Base-by-base conservation (phyloP, 805 yeast species). In the Pichia scutulata region DNA sequence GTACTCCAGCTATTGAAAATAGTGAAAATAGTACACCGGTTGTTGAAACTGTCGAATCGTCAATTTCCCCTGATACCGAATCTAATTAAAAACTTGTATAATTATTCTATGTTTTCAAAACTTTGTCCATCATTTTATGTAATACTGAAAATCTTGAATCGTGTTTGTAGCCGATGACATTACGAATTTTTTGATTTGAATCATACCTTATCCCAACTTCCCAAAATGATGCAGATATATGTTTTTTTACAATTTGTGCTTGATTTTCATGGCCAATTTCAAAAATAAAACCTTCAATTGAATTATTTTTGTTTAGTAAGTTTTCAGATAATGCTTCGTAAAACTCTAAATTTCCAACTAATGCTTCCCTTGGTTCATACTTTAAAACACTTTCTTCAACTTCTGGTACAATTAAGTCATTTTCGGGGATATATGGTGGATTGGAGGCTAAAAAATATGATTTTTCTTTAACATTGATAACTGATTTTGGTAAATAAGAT, bases 371-470 rank as follows among this genome's bases (percentile, higher is more conserved):
- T 0, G 99, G 98, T 66, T 92, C 99, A 64, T 76, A 83, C 13
- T 65, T 39, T 39, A 75, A 68, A 0, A 92, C 98, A 0, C 96
- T 84, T 43, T 59, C 62, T 50, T 81, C 85, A 0, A 81, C 78
- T 3, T 79, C 81, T 39, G 64, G 61, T 9, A 43, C 58, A 10
- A 53, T 53, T 58, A 76, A 76, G 44, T 82, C 81, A 0, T 54
- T 44, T 2, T 28, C 8, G 0, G 87, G 80, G 7, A 90, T 82
- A 61, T 92, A 92, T 0, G 99, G 99, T 0, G 99, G 99, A 58
- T 92, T 92, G n/a, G 96, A 79, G 0, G 83, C 75, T 0, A 93
- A 61, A 3, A 92, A 48, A 52, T 84, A 85, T 18, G 71, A 22
- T 10, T 43, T 39, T 4, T 33, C 22, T 13, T 19, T 37, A 4